These are phyloP conservation scores for Pleurotus pulmonarius DNA, from an alignment of 768 basidiomycete genomes.

Conservation along the genomic window DNA sequence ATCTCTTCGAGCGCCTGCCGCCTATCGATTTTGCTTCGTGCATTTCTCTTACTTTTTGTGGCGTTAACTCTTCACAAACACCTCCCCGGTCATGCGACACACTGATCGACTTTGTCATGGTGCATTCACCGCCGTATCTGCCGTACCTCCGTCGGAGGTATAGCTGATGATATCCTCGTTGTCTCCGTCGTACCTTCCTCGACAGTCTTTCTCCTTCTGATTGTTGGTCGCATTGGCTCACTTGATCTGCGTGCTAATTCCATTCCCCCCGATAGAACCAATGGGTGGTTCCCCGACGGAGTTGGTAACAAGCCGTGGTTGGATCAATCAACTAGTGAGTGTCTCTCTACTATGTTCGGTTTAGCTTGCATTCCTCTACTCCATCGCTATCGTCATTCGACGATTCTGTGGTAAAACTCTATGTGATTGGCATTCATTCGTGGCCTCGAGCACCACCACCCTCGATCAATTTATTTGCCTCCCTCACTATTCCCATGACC, in stretches of 20 bases:
- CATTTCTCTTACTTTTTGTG: too few species aligned
- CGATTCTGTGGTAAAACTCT: slow-evolving; percentile 1
- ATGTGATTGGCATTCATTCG: neutral
- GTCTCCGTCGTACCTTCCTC: too few species aligned
- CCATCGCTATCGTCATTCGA: neutral
- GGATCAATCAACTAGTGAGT: slow-evolving; percentile 51
- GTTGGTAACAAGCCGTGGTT: slow-evolving; percentile 82
- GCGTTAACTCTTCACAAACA: too few species aligned
- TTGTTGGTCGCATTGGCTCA: neutral
- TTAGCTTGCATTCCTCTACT: neutral
- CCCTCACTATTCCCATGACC: too few species aligned
- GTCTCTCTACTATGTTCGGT: neutral
- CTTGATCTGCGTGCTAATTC: neutral
- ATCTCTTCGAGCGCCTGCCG: too few species aligned
- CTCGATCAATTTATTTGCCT: too few species aligned
- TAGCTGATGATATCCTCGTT: too few species aligned
- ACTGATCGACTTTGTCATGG: too few species aligned
- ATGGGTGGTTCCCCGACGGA: slow-evolving; percentile 87
- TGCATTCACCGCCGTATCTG: too few species aligned
- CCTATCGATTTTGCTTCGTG: too few species aligned
- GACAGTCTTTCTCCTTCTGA: neutral
- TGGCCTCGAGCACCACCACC: neutral
- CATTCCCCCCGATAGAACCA: slow-evolving; percentile 43
- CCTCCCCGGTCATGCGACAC: too few species aligned
- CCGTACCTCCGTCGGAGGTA: too few species aligned